A percentile compares a stretch with the other conserved stretches of the same genome.
phyloP scores from a whole-genome alignment of 2,329 filamentous ascomycete genomes.

The Pseudogymnoascus sp. region DNA sequence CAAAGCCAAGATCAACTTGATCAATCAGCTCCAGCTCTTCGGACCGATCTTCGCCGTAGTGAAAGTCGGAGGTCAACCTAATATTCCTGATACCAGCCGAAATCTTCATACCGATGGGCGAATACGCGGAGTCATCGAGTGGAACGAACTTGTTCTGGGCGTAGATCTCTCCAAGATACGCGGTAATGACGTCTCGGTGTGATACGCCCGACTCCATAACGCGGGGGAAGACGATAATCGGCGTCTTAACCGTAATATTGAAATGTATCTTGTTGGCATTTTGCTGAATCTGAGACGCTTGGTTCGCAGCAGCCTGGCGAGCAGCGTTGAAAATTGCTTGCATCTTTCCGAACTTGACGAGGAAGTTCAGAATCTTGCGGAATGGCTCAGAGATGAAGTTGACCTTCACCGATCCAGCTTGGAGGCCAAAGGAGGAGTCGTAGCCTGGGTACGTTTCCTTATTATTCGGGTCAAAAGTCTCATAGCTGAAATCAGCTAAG shows the following conservation, averaged over 20 bases:
- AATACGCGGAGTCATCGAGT: conserved; percentile 66
- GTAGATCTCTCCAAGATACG: conserved; percentile 95
- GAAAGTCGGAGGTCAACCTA: conserved; percentile 79
- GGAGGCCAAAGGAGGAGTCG: conserved; percentile 82
- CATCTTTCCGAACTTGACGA: conserved; percentile 99
- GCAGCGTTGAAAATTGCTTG: conserved; percentile 98
- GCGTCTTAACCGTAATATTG: conserved; percentile 86
- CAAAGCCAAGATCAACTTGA: conserved; percentile 89
- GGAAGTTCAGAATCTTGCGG: conserved; percentile 93
- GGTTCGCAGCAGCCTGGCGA: conserved; percentile 84
- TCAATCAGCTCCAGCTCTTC: conserved; percentile 97
- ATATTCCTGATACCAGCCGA: conserved; percentile 89
- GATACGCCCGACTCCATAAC: conserved; percentile 62
- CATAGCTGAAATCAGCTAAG: conserved; percentile 92
- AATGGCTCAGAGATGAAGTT: conserved; percentile 98
- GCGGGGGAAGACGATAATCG: conserved; percentile 90
- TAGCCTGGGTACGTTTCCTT: conserved; percentile 78
- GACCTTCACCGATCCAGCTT: conserved; percentile 90
- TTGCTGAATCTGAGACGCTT: conserved; percentile 89
- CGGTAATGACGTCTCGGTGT: conserved; percentile 76
- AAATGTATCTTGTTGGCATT: conserved; percentile 87
- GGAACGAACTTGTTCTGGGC: conserved; percentile 88
- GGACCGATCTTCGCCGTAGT: conserved; percentile 62
- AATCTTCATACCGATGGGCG: conserved; percentile 79
- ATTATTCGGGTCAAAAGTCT: conserved; percentile 77